Conservation (phyloP, 257 asterid species). For the Anisodus acutangulus region DNA sequence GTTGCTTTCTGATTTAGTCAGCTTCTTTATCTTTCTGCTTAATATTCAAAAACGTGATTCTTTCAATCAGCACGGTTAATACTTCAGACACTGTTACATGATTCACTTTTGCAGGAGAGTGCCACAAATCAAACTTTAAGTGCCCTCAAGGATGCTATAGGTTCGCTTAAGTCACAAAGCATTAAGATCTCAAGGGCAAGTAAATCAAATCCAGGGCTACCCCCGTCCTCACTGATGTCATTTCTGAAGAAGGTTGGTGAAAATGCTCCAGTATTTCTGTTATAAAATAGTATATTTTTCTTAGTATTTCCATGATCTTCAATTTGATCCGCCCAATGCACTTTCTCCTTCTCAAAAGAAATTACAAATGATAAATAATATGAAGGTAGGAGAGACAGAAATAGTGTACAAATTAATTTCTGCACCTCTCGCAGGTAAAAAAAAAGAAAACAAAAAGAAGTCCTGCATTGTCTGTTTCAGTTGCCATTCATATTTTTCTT, state of each 20-base stretch:
- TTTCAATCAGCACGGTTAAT: background rate
- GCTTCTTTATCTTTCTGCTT: background rate
- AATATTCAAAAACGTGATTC: constrained; percentile 6
- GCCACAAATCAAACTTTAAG: constrained; percentile 56
- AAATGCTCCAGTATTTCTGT: constrained; percentile 4
- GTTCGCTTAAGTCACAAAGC: constrained; percentile 56
- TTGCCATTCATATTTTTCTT: background rate
- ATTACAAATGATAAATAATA: background rate
- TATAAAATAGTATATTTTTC: constrained; percentile 3
- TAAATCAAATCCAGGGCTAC: constrained; percentile 85
- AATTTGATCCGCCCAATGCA: constrained; percentile 14
- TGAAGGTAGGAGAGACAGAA: constrained; percentile 1
- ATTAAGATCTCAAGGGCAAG: constrained; percentile 69
- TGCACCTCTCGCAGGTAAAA: background rate
- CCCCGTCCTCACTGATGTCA: constrained; percentile 94
- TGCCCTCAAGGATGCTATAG: constrained; percentile 73
- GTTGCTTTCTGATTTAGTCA: background rate
- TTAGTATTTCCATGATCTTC: constrained; percentile 24
- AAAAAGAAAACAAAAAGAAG: background rate
- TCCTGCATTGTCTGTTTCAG: constrained; percentile 16
- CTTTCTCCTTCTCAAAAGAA: constrained; percentile 10
- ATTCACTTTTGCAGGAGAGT: constrained; percentile 28
- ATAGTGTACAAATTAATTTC: background rate
- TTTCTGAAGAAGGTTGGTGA: constrained; percentile 76
- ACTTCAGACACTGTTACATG: constrained; percentile 1